phyloP scores from a whole-genome alignment of 768 basidiomycete species.

The Crucibulum laeve region DNA sequence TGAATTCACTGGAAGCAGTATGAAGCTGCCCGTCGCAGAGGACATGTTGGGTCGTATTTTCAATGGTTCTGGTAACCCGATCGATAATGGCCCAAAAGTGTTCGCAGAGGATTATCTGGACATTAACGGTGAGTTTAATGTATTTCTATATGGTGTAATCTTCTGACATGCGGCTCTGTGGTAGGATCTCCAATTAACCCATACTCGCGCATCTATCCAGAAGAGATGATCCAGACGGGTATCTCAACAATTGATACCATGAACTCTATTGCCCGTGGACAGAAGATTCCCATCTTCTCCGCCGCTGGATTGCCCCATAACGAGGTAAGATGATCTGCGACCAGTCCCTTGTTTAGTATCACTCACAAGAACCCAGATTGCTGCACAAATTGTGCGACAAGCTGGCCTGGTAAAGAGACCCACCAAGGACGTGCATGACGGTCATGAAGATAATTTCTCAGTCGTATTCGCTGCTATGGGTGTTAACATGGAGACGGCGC shows the following conservation, averaged over 20 bases:
- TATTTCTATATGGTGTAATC: constrained; percentile 6
- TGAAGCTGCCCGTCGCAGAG: constrained; percentile 98
- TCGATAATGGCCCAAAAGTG: constrained; percentile 97
- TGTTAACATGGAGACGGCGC: constrained; percentile 99
- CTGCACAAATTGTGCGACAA: constrained; percentile 99
- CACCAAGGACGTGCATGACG: constrained; percentile 96
- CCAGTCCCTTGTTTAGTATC: not conserved
- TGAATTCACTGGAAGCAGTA: constrained; percentile 96
- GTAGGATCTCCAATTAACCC: constrained; percentile 97
- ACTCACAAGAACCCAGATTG: constrained; percentile 58
- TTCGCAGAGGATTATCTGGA: constrained; percentile 99
- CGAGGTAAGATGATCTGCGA: constrained; percentile 56
- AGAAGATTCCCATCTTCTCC: constrained; percentile 99
- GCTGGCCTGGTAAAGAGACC: constrained; percentile 96
- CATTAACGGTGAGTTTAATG: constrained; percentile 78
- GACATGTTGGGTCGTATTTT: constrained; percentile 99
- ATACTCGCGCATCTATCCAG: constrained; percentile 97
- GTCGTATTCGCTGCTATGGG: constrained; percentile 99
- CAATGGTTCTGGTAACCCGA: constrained; percentile 97
- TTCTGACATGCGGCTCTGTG: constrained; percentile 3
- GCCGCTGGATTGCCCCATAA: constrained; percentile 99
- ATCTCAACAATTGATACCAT: constrained; percentile 97
- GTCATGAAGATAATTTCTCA: constrained; percentile 99
- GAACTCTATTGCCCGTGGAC: constrained; percentile 99
- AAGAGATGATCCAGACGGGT: constrained; percentile 99